Evolutionary conservation across 2,329 filamentous ascomycete genomes (phyloP).

Genomic region (Microthyrium microscopicum): DNA sequence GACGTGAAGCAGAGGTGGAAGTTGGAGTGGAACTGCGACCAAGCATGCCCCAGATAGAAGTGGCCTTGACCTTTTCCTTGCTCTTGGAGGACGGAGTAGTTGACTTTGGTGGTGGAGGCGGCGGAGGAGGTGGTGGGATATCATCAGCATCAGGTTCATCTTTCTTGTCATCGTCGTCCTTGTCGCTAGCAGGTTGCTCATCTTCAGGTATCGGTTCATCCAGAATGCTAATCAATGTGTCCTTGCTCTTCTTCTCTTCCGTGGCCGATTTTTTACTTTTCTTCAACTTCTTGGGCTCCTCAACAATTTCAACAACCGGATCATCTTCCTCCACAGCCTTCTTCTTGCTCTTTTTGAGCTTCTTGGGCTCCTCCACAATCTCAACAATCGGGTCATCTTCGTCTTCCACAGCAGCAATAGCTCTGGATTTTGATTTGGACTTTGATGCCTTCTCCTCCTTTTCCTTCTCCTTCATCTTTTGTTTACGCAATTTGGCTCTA

Average conservation of each 20-base stretch:
- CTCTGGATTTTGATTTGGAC: too few relatives aligned
- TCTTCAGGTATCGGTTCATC: too few relatives aligned
- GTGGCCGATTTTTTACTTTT: slow-evolving; percentile 22
- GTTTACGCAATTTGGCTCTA: too few relatives aligned
- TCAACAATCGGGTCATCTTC: slow-evolving; percentile 26
- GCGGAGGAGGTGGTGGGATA: slow-evolving; percentile 6
- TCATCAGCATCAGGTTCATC: slow-evolving; percentile 4
- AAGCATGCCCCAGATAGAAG: slow-evolving; percentile 5
- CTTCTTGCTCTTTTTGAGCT: slow-evolving; percentile 28
- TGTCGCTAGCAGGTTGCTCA: neutral
- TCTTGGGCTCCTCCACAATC: slow-evolving; percentile 28
- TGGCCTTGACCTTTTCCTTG: slow-evolving; percentile 1
- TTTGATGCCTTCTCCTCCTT: slow-evolving; percentile 29
- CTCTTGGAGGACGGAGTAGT: neutral
- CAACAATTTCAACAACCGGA: slow-evolving; percentile 31
- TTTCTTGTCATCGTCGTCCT: slow-evolving; percentile 1
- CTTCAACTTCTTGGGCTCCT: slow-evolving; percentile 27
- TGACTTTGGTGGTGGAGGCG: slow-evolving; percentile 5
- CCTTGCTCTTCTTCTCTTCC: slow-evolving; percentile 12
- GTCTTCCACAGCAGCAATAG: too few relatives aligned
- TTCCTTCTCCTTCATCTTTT: slow-evolving; percentile 37
- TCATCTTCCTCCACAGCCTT: slow-evolving; percentile 16
- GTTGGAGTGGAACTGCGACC: slow-evolving; percentile 1
- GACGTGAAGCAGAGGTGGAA: neutral
- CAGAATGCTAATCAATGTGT: slow-evolving; percentile 4